Evolutionary conservation across 345 rosid species (phyloP), one percentile per base, ranked within the genome.

Genomic region (Nasturtium officinale): DNA sequence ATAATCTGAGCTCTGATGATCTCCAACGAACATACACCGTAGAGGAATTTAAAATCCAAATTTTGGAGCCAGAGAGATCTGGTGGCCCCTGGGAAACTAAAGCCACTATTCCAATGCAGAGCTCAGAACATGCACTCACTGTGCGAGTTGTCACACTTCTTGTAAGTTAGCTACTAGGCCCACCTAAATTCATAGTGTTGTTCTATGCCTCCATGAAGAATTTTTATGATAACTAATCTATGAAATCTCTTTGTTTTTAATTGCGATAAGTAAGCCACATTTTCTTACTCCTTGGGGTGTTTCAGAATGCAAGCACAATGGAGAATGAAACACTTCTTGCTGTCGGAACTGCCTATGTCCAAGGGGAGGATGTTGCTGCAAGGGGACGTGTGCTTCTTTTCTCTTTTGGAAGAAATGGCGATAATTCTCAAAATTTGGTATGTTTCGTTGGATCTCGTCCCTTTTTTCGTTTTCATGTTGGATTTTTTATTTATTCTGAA

Each of bases 331-430:
- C 89, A 21, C 87, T 95, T 73, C 81, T 95, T 79, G 99, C 98
- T 42, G 71, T 90, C 79, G 99, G 98, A 63, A 95, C 99, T 78
- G 98, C 98, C 30, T 95, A 91, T 73, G 93, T 88, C 73, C 99
- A 95, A 84, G 98, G 99, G 73, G 98, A 95, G 87, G 99, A 95
- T 85, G 99, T 95, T 72, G 99, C 98, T 40, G 98, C 87, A 55
- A 90, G 98, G 79, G 99, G 99, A 21, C 98, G 98, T 35, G 87
- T 95, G 52, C 87, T 95, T 77, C 84, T 95, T 74, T 95, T 82
- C 83, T 88, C 99, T 23, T 45, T 89, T 59, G 89, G 77, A 67
- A 89, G 84, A 81, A 83, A 72, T 74, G 65, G 80, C 10, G 96
- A 89, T 54, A 82, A 81, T 82, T 75, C 91, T 76, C 95, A 86